Evolutionary conservation across 1,139 yeast genomes (phyloP).

Genomic region (Suhomyces choctaworum): DNA sequence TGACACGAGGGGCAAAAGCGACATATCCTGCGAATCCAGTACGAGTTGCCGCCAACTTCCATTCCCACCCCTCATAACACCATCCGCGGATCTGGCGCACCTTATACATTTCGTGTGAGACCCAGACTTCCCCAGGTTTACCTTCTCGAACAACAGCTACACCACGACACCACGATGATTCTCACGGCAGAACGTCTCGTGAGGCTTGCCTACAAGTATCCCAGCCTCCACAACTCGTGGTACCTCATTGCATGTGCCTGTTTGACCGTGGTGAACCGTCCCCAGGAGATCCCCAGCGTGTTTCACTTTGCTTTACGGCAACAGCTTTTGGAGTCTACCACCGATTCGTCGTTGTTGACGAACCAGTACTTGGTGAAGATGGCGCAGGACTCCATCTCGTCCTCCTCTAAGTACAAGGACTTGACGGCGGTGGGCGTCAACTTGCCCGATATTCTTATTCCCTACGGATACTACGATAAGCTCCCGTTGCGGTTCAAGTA

Average conservation of each 20-base stretch:
- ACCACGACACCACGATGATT: constrained; percentile 12
- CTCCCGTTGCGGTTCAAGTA: constrained; percentile 43
- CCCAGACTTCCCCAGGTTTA: constrained; percentile 6
- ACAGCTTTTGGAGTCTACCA: constrained; percentile 38
- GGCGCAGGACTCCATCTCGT: constrained; percentile 44
- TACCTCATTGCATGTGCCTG: constrained; percentile 79
- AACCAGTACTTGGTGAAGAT: constrained; percentile 31
- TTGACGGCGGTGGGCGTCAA: constrained; percentile 46
- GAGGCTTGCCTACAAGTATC: constrained; percentile 55
- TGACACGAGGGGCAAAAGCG: no score
- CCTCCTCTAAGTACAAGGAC: constrained; percentile 41
- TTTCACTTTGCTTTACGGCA: constrained; percentile 72
- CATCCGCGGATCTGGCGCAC: background rate
- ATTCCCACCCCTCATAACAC: background rate
- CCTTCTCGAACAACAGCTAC: background rate
- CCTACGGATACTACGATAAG: constrained; percentile 40
- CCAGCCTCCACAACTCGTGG: constrained; percentile 56
- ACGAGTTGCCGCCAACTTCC: background rate
- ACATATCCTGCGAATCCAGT: no score
- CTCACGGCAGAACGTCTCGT: constrained; percentile 65
- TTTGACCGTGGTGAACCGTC: constrained; percentile 76
- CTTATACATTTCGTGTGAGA: constrained; percentile 1
- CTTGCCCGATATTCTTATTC: constrained; percentile 46
- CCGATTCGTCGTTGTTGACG: constrained; percentile 31
- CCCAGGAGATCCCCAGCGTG: constrained; percentile 74